Percentiles rank a stretch among this genome's conserved stretches.
These are phyloP conservation scores for Microdochium trichocladiopsis DNA, from an alignment of 2,329 filamentous ascomycete species.

Conservation along the genomic window DNA sequence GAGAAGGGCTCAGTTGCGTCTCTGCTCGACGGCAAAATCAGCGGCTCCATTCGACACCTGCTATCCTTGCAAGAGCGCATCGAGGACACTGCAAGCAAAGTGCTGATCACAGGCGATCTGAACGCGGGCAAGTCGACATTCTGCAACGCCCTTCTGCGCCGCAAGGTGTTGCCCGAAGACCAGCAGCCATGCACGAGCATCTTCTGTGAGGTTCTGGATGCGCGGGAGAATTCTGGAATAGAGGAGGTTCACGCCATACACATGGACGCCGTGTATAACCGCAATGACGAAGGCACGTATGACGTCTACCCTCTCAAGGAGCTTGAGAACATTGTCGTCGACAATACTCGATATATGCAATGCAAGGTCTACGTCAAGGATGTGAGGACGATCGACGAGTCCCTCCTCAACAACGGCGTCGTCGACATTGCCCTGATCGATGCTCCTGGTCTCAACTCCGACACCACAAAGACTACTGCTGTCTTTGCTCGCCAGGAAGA, in stretches of 20 bases:
- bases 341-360: conserved; percentile 82
- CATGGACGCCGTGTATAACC: conserved; percentile 70
- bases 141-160: conserved; percentile 89
- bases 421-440: conserved; percentile 98
- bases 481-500: conserved; percentile 97
- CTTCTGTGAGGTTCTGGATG: conserved; percentile 94
- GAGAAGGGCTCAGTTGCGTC: conserved; percentile 89
- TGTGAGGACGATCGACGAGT: conserved; percentile 81
- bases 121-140: conserved; percentile 99
- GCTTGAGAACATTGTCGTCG: conserved; percentile 81
- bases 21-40: conserved; percentile 87
- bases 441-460: conserved; percentile 88
- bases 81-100: conserved; percentile 95
- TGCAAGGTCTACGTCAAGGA: conserved; percentile 98
- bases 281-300: conserved; percentile 90
- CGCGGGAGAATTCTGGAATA: conserved; percentile 79
- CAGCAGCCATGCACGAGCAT: conserved; percentile 98
- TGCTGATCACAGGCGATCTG: conserved; percentile 88
- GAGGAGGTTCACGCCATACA: conserved; percentile 97
- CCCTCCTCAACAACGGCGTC: conserved; percentile 91
- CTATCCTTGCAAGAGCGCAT: conserved; percentile 84
- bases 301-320: conserved; percentile 74
- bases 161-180: conserved; percentile 91
- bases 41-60: conserved; percentile 86
- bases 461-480: conserved; percentile 94